These are phyloP conservation scores for Alloteropsis semialata DNA, from an alignment of 176 grass and related monocot species.

Conservation along the genomic window DNA sequence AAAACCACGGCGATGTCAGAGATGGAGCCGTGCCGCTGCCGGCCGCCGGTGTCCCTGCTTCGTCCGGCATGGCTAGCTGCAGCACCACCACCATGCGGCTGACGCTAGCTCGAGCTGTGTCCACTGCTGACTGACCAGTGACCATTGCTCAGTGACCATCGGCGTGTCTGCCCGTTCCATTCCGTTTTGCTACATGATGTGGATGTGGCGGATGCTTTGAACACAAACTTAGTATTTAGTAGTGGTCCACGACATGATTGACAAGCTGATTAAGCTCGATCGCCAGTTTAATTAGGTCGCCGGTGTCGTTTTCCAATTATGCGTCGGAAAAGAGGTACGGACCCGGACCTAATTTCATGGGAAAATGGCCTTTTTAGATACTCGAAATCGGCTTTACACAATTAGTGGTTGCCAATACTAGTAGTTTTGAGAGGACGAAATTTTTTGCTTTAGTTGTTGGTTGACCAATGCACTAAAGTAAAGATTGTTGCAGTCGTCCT, in stretches of 20 bases:
- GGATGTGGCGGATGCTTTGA: background rate
- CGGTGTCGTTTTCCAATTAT: constrained; percentile 11
- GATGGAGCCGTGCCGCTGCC: background rate
- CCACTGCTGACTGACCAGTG: background rate
- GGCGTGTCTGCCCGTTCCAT: background rate
- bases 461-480: constrained; percentile 17
- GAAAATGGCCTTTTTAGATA: background rate
- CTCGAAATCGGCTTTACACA: constrained; percentile 15
- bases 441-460: background rate
- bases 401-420: background rate
- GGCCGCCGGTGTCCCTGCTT: background rate
- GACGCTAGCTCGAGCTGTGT: background rate
- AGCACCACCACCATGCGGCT: background rate
- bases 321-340: background rate
- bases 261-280: background rate
- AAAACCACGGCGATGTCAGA: background rate
- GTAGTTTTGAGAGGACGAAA: background rate
- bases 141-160: background rate
- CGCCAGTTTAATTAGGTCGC: background rate
- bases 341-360: background rate
- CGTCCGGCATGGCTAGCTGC: background rate
- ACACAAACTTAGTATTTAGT: no score
- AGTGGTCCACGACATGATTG: background rate
- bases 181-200: background rate
- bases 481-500: background rate